A percentile compares a stretch with the other conserved stretches of the same genome.
These are phyloP conservation scores for Apiospora phragmitis DNA, from an alignment of 2,329 filamentous ascomycete species.

Conservation along the genomic window DNA sequence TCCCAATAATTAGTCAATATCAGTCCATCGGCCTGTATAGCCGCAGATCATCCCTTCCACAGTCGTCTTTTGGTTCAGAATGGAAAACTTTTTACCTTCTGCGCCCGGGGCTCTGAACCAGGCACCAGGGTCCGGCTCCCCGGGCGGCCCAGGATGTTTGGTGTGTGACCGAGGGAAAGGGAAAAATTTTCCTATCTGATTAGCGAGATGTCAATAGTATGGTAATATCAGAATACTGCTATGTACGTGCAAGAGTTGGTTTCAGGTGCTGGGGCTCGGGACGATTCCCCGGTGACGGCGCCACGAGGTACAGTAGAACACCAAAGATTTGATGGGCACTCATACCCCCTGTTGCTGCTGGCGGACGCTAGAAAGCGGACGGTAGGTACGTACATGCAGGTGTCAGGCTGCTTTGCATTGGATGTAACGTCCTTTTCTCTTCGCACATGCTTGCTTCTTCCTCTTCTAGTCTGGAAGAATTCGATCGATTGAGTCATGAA, in stretches of 20 bases:
- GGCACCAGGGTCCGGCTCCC: background rate
- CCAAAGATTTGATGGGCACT: background rate
- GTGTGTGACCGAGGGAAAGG: background rate
- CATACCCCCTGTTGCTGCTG: background rate
- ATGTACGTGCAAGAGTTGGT: background rate
- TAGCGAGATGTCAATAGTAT: background rate
- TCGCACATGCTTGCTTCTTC: background rate
- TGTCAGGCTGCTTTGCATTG: background rate
- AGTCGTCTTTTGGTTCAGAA: background rate
- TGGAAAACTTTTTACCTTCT: background rate
- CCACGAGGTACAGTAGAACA: background rate
- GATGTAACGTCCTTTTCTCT: background rate
- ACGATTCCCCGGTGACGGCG: slow-evolving; percentile 4
- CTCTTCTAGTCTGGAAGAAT: background rate
- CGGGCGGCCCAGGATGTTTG: background rate
- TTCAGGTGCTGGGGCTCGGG: slow-evolving; percentile 4
- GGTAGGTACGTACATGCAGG: background rate
- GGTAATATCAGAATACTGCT: slow-evolving; percentile 1
- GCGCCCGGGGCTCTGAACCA: background rate
- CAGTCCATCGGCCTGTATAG: slow-evolving; percentile 2
- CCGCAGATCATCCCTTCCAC: slow-evolving; percentile 4
- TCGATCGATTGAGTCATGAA: background rate
- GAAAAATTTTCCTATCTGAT: slow-evolving; percentile 6
- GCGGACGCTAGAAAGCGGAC: background rate
- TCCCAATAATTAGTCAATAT: slow-evolving; percentile 5